Evolutionary conservation across 2,329 filamentous ascomycete genomes (phyloP).

Genomic region (Macrophomina pseudophaseolina): DNA sequence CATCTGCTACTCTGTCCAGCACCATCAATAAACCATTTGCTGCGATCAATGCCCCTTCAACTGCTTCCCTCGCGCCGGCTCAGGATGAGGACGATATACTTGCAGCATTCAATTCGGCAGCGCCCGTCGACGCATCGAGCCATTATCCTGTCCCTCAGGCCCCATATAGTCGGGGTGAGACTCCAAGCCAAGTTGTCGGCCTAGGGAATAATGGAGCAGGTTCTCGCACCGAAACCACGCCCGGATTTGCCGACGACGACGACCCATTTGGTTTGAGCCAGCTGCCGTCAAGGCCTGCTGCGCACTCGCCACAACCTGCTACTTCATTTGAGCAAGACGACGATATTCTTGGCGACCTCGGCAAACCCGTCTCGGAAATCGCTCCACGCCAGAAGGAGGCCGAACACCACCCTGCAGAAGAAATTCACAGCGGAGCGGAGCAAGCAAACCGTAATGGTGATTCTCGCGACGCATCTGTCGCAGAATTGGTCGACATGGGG

Average conservation of each 20-base stretch:
- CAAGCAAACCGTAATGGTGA: constrained; percentile 36
- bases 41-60: constrained; percentile 38
- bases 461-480: constrained; percentile 78
- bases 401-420: background rate
- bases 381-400: constrained; percentile 38
- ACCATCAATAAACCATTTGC: constrained; percentile 48
- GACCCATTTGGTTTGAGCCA: constrained; percentile 84
- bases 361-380: constrained; percentile 63
- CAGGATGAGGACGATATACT: constrained; percentile 64
- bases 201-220: constrained; percentile 29
- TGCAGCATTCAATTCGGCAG: constrained; percentile 64
- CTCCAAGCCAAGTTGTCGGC: constrained; percentile 3
- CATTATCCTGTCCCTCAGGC: constrained; percentile 58
- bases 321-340: constrained; percentile 47
- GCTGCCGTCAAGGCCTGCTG: constrained; percentile 54
- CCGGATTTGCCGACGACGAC: constrained; percentile 61
- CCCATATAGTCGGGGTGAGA: constrained; percentile 36
- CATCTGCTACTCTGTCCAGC: constrained; percentile 48
- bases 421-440: background rate
- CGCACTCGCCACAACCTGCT: constrained; percentile 33
- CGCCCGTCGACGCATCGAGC: constrained; percentile 64
- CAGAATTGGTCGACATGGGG: constrained; percentile 92
- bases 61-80: constrained; percentile 28
- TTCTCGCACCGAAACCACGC: constrained; percentile 28
- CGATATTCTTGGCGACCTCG: constrained; percentile 66